Base-by-base conservation (phyloP, 1,139 yeast species). In the Keqinozyma sinolaborantium region DNA sequence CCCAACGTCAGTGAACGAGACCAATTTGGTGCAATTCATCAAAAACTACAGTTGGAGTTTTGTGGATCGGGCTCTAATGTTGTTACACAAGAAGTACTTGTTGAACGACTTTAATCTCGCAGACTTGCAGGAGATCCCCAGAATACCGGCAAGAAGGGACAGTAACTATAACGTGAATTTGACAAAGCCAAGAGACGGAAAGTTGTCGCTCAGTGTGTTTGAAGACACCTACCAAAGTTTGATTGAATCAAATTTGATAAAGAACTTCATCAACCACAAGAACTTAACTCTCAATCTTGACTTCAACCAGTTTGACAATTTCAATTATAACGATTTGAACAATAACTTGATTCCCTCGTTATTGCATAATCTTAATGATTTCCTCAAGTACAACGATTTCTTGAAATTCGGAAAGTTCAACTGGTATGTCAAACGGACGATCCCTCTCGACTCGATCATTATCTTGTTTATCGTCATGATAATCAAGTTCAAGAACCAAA, bases 401-500 rank as follows among this genome's bases (percentile, higher is more conserved):
- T 62, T 68, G 40, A 68, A 68, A 35, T 61, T 70, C 42, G 76
- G 77, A 0, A 66, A 62, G 37, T 77, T 61, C 50, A 77, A 77
- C 45, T 77, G 83, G 83, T 77, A 74, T 40, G 66, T 77, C 30
- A 71, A 77, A 44, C 59, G 79, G 32, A 73, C 77, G 4, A 68
- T 77, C 31, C 83, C 83, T 3, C 60, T 77, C 33, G 82, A 77
- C 48, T 75, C 79, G n/a, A 65, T 77, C 8, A 71, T 77, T 15
- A 52, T 77, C 34, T 56, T 77, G 42, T 61, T 74, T 44, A 70
- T 75, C 14, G 70, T 77, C 16, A 60, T 77, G 30, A 64, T 74
- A 2, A 70, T 76, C 5, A 79, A 77, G 46, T 60, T 74, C 46
- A 74, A 73, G 44, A 68, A 62, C 38, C 68, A 65, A 36, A 60